Conservation (phyloP, 2,329 filamentous ascomycete genomes). For the Aspergillus glaucus region DNA sequence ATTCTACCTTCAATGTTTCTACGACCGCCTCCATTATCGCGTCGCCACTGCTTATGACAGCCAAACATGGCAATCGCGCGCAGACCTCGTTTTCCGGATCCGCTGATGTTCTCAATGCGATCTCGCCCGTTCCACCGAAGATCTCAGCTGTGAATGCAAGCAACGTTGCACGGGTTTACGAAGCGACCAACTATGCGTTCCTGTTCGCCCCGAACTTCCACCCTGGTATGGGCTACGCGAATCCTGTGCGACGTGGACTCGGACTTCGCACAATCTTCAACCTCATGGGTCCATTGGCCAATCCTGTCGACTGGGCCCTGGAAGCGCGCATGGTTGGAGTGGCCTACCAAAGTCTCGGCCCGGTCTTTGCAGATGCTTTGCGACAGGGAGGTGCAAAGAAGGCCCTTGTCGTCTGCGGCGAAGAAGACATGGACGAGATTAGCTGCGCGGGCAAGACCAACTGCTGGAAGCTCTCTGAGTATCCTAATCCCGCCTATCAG, state of each 20-base stretch:
- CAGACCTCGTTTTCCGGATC: constrained; percentile 94
- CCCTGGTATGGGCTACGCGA: constrained; percentile 85
- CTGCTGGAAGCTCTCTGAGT: constrained; percentile 72
- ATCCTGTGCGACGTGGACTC: constrained; percentile 76
- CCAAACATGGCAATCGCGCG: constrained; percentile 93
- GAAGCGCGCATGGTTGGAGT: constrained; percentile 94
- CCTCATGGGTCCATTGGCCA: constrained; percentile 83
- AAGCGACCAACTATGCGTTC: constrained; percentile 82
- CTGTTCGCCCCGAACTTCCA: constrained; percentile 95
- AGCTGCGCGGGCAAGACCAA: constrained; percentile 82
- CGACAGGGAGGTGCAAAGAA: constrained; percentile 70
- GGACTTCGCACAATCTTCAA: constrained; percentile 98
- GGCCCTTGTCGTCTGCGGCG: constrained; percentile 84
- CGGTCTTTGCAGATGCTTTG: constrained; percentile 81
- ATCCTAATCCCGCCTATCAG: constrained; percentile 41
- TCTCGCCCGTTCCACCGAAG: constrained; percentile 64
- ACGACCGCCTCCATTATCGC: constrained; percentile 91
- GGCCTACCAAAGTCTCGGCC: constrained; percentile 76
- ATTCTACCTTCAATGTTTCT: constrained; percentile 97
- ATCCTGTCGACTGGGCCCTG: constrained; percentile 76
- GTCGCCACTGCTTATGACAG: constrained; percentile 74
- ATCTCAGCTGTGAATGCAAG: constrained; percentile 67
- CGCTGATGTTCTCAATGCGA: constrained; percentile 78
- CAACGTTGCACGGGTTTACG: constrained; percentile 68
- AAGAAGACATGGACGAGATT: constrained; percentile 92